These are phyloP conservation scores for Tolypocladium sp. DNA, from an alignment of 2,329 filamentous ascomycete species.

Conservation along the genomic window DNA sequence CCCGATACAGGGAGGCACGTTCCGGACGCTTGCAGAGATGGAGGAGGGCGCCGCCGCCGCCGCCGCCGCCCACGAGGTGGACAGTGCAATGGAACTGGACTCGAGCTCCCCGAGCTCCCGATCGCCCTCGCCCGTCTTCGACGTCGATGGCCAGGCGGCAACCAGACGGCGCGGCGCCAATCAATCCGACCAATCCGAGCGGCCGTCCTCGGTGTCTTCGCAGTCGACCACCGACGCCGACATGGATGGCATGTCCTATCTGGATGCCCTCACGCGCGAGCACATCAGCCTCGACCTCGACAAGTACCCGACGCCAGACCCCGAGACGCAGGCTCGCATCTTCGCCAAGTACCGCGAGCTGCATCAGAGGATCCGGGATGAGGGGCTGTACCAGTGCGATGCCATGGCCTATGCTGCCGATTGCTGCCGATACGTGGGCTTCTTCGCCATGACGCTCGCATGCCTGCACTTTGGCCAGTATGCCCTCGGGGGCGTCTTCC, in stretches of 20 bases:
- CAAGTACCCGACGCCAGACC: slow-evolving; percentile 73
- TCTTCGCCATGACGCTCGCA: slow-evolving; percentile 53
- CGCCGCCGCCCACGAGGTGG: slow-evolving; percentile 4
- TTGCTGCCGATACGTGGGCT: slow-evolving; percentile 54
- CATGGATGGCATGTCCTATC: slow-evolving; percentile 44
- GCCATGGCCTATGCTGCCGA: slow-evolving; percentile 75
- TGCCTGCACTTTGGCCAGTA: slow-evolving; percentile 60
- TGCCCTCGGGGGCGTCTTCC: slow-evolving; percentile 57
- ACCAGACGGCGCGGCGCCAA: slow-evolving; percentile 18
- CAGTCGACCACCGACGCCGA: slow-evolving; percentile 50
- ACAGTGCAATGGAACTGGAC: slow-evolving; percentile 10
- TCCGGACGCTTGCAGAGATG: slow-evolving; percentile 39
- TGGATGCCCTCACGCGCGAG: slow-evolving; percentile 62
- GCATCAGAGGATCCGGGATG: slow-evolving; percentile 59
- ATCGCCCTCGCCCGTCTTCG: slow-evolving; percentile 41
- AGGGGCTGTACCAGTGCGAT: slow-evolving; percentile 76
- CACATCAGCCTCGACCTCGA: slow-evolving; percentile 66
- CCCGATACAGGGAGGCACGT: slow-evolving; percentile 82
- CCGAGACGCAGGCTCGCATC: slow-evolving; percentile 64
- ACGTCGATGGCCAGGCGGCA: slow-evolving; percentile 18
- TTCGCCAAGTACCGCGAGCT: slow-evolving; percentile 74
- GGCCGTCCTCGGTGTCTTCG: neutral
- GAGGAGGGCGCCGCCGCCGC: slow-evolving; percentile 23
- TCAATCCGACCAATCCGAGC: neutral
- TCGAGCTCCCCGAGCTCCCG: slow-evolving; percentile 45